Evolutionary conservation across 78 protist species (phyloP).

Genomic region (Dictyostelium intermedium): DNA sequence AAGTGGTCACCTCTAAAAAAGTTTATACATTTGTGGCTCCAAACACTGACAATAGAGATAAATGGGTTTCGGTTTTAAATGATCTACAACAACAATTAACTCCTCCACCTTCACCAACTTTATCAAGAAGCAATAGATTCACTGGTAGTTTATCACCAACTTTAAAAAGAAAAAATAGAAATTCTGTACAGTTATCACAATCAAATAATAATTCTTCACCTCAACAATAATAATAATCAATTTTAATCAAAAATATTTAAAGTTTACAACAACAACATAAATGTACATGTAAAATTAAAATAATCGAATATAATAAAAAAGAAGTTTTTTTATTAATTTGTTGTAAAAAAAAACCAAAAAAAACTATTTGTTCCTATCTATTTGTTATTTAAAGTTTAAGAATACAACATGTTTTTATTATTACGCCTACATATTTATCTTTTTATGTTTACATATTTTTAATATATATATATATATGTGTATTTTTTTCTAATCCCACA

Average conservation of each 20-base stretch:
- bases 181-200: slow-evolving; percentile 1
- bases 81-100: slow-evolving; percentile 13
- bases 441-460: no score
- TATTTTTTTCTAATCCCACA: not conserved
- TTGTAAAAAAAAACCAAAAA: not conserved
- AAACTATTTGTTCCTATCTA: not conserved
- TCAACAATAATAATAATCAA: not conserved
- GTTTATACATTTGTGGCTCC: slow-evolving; percentile 63
- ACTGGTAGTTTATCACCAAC: not conserved
- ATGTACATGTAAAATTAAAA: not conserved
- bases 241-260: no score
- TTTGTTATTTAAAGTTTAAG: not conserved
- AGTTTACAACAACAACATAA: not conserved
- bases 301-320: not conserved
- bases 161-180: slow-evolving; percentile 26
- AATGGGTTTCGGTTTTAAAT: slow-evolving; percentile 25
- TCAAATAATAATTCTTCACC: not conserved
- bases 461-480: no score
- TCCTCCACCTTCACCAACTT: slow-evolving; percentile 48
- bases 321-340: not conserved
- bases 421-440: not conserved
- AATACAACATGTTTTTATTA: no score
- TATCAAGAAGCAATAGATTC: not conserved
- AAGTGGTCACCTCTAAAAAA: slow-evolving; percentile 60
- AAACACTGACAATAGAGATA: slow-evolving; percentile 35